Evolutionary conservation across 2,329 filamentous ascomycete genomes (phyloP), one percentile per base, ranked within the genome.

Genomic region (Ascochyta rabiei): DNA sequence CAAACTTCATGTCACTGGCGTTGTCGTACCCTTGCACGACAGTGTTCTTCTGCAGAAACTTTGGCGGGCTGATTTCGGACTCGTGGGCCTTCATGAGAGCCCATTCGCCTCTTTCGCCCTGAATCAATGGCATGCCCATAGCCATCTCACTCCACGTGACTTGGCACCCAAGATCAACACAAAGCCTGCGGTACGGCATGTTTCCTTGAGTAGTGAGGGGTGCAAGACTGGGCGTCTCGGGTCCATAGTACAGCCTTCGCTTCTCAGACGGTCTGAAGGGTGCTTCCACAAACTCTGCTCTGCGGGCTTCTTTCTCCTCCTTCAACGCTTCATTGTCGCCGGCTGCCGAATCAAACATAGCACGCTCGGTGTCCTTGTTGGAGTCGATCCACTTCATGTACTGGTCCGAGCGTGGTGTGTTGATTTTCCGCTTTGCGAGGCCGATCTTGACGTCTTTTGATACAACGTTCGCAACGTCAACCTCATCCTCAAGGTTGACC

Each of bases 121-220:
- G 92, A 6, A 99, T 83, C 37, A 99, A 78, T 9, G 93, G 93
- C 75, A 96, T 80, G 24, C 91, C 88, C 84, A 99, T 90, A 4
- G 93, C 95, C 95, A 99, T 99, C 76, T 99, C 95, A 0, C 93
- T 98, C 80, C 96, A 99, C 0, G 95, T 99, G 43, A 96, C 82
- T 71, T 97, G 89, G 24, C 92, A 93, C 31, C 95, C 95, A 21
- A 98, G 83, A 50, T 93, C 89, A 12, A 91, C 88, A 69, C 93
- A 97, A 26, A 99, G 84, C 44, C 95, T 86, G 52, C 95, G 88
- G 80, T 96, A 99, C 1, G 95, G 95, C 42, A 98, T 82, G 68
- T 99, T 99, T 40, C 95, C 95, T 77, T 98, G 95, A 0, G 95
- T 99, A 1, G 95, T 99, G 43, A 99, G 82, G 31, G 95, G 95